Evolutionary conservation across 2,329 filamentous ascomycete genomes (phyloP).

Genomic region (Stachybotrys echinatus): DNA sequence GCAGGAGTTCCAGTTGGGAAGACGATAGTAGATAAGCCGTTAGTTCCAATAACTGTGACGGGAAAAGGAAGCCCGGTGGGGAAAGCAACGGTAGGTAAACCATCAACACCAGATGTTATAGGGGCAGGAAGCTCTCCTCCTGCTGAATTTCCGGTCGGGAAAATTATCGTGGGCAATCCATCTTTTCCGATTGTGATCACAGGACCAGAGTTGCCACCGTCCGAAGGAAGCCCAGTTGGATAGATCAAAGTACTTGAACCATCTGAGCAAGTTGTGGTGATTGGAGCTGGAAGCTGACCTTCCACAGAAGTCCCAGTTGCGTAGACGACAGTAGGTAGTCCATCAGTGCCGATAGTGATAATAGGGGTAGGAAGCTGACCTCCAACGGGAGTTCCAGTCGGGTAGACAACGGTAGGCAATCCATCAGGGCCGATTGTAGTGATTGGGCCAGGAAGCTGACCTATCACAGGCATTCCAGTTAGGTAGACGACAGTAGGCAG

Average conservation of each 20-base stretch:
- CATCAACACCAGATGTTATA: slow-evolving; percentile 8
- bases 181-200: not conserved
- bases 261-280: not conserved
- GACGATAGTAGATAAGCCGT: slow-evolving; percentile 21
- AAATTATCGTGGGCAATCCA: not conserved
- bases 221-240: not conserved
- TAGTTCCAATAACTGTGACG: slow-evolving; percentile 12
- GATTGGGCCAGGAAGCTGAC: not conserved
- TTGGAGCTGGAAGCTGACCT: not conserved
- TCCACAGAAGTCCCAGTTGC: not conserved
- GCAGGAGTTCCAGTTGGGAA: slow-evolving; percentile 13
- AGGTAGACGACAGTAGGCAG: not conserved
- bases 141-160: not conserved
- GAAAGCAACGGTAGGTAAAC: slow-evolving; percentile 18
- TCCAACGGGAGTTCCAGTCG: slow-evolving; percentile 13
- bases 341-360: slow-evolving; percentile 5
- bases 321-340: not conserved
- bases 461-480: not conserved
- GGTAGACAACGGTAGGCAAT: slow-evolving; percentile 26
- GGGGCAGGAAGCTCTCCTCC: not conserved
- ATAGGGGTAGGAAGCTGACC: slow-evolving; percentile 6
- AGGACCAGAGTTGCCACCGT: not conserved
- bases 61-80: slow-evolving; percentile 10
- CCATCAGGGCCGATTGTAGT: slow-evolving; percentile 27
- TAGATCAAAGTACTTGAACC: not conserved